Conservation (phyloP, 1,284 basidiomycete genomes). For the Puccinia horiana region DNA sequence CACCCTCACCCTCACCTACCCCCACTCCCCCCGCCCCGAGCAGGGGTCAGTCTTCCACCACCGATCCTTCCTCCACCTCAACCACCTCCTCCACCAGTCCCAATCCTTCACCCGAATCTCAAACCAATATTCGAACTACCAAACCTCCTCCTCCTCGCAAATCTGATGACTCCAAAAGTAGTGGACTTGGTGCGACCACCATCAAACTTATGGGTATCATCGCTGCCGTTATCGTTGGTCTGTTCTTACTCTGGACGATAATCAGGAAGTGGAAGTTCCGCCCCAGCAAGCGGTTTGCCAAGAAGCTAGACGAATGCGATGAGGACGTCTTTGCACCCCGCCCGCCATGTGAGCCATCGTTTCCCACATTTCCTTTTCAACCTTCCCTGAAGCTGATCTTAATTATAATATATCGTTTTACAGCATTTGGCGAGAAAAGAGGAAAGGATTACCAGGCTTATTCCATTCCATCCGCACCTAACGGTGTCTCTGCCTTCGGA, state of each 20-base stretch:
- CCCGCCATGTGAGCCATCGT: conserved; percentile 32
- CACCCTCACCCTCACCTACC: not conserved
- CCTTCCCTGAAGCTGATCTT: not conserved
- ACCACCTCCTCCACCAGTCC: not conserved
- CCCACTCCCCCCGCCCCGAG: not conserved
- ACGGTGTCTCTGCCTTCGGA: not conserved
- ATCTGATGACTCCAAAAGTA: not conserved
- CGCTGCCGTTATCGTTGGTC: not conserved
- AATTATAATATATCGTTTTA: not conserved
- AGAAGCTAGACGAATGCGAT: conserved; percentile 40
- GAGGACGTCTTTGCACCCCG: conserved; percentile 45
- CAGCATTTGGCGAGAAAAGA: conserved; percentile 31
- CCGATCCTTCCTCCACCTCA: not conserved
- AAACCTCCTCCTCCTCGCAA: not conserved
- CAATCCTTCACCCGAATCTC: not conserved
- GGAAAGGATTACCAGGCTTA: conserved; percentile 20
- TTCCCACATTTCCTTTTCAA: not conserved
- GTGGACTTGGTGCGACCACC: conserved; percentile 22
- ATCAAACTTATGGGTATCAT: conserved; percentile 32
- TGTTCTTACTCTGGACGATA: conserved; percentile 43
- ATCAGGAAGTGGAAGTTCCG: conserved; percentile 48
- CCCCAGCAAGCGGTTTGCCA: conserved; percentile 26
- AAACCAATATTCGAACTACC: not conserved
- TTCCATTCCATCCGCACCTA: not conserved
- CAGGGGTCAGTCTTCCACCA: not conserved